These are phyloP conservation scores for Solanum etuberosum DNA, from an alignment of 257 asterid species.

Conservation along the genomic window DNA sequence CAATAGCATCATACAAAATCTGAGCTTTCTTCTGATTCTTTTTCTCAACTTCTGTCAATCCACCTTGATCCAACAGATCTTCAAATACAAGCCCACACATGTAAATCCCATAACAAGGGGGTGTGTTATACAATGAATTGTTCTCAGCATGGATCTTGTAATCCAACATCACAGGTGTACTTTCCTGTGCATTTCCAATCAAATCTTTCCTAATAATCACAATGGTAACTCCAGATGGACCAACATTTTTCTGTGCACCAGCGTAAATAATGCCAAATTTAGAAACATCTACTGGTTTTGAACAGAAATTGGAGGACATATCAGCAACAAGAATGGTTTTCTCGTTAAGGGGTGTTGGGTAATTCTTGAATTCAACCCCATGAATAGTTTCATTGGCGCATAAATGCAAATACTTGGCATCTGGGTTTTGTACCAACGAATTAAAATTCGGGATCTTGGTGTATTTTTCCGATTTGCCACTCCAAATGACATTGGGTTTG, in stretches of 20 bases:
- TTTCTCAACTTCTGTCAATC: slow-evolving; percentile 69
- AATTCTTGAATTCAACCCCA: slow-evolving; percentile 81
- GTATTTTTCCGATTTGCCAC: slow-evolving; percentile 78
- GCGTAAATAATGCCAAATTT: slow-evolving; percentile 79
- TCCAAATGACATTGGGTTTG: slow-evolving; percentile 65
- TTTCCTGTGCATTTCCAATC: slow-evolving; percentile 61
- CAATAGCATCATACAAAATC: slow-evolving; percentile 65
- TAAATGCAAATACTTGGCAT: slow-evolving; percentile 68
- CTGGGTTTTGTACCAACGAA: slow-evolving; percentile 41
- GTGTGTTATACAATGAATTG: slow-evolving; percentile 79
- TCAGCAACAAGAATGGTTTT: slow-evolving; percentile 63
- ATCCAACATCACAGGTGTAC: slow-evolving; percentile 81
- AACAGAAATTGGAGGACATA: slow-evolving; percentile 92
- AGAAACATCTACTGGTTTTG: slow-evolving; percentile 73
- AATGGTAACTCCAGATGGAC: slow-evolving; percentile 87
- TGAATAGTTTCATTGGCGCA: slow-evolving; percentile 95
- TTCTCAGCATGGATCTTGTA: slow-evolving; percentile 88
- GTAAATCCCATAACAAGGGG: slow-evolving; percentile 88
- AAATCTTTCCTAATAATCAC: slow-evolving; percentile 61
- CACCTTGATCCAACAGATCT: slow-evolving; percentile 83
- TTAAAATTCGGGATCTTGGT: slow-evolving; percentile 60
- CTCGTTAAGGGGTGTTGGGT: slow-evolving; percentile 45
- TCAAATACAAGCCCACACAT: slow-evolving; percentile 93
- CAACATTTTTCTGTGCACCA: slow-evolving; percentile 98
- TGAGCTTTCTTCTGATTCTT: slow-evolving; percentile 62